Evolutionary conservation across 768 basidiomycete species (phyloP), one percentile per base, ranked within the genome.

Genomic region (Lactifluus piperatus): DNA sequence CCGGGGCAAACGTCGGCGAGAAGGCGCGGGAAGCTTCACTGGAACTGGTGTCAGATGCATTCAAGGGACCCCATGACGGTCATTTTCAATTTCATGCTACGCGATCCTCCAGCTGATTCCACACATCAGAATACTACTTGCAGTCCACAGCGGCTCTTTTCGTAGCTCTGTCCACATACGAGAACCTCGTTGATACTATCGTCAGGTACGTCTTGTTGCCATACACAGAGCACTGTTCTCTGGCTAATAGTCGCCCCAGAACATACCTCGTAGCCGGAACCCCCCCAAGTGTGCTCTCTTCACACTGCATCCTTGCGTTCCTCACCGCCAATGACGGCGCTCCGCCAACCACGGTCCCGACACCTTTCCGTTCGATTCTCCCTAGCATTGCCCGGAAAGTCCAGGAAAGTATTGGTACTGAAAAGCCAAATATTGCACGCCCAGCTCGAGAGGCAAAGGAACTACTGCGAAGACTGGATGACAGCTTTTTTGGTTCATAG

Each of bases 391-490:
- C 86, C 0, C 81, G 85, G 69, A 93, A 93, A 69, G 77, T 88
- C 3, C 74, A 83, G 52, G 85, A 87, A 62, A 82, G 85, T 65
- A 78, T 81, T 1, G 81, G 77, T 3, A 83, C 78, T 60, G 90
- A 93, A 44, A 80, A 80, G 36, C 82, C 88, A 2, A 76, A 79
- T 20, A 82, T 94, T 44, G 78, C 88, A 10, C 76, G 91, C 47
- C 91, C 91, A 0, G 87, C 91, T 7, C 76, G 92, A 45, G 91
- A 94, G 67, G 86, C 93, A 2, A 78, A 85, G 61, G 93, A 95
- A 51, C 57, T 86, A 24, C 67, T 94, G 29, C 52, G 57, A 53
- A 60, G 53, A 44, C 22, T 65, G 30, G 64, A 65, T 18, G 56
- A 64, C 48, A 58, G 47, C 30, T 30, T 63, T 34, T 63, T 63